Percentiles rank a stretch among this genome's conserved stretches.
These are phyloP conservation scores for Amauroascus verrucosus DNA, from an alignment of 2,329 filamentous ascomycete genomes.

Conservation along the genomic window DNA sequence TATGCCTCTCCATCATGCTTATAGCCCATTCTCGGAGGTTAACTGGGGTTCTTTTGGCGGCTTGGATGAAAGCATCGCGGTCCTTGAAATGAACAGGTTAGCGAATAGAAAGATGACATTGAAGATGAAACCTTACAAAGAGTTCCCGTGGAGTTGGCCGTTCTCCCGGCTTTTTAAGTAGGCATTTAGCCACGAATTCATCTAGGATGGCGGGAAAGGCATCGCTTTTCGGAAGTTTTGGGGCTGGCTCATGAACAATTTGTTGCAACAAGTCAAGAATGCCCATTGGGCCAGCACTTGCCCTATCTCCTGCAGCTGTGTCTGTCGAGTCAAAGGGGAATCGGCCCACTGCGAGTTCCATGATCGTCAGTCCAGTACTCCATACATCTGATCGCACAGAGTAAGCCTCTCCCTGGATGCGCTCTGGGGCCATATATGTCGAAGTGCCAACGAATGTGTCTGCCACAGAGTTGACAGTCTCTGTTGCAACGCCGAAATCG, in stretches of 20 bases:
- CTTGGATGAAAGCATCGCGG: constrained; percentile 86
- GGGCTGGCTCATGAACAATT: constrained; percentile 92
- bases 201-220: constrained; percentile 92
- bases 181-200: constrained; percentile 92
- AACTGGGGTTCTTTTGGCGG: constrained; percentile 91
- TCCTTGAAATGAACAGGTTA: constrained; percentile 46
- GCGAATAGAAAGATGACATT: not conserved
- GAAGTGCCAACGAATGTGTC: constrained; percentile 98
- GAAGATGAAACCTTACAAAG: constrained; percentile 51
- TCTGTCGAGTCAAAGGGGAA: constrained; percentile 86
- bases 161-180: constrained; percentile 79
- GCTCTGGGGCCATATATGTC: constrained; percentile 97
- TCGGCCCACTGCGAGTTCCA: constrained; percentile 95
- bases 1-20: constrained; percentile 85
- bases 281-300: constrained; percentile 66
- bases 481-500: constrained; percentile 97
- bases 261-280: constrained; percentile 94
- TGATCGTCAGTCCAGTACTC: constrained; percentile 90
- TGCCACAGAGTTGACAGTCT: constrained; percentile 93
- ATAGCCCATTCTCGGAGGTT: constrained; percentile 90
- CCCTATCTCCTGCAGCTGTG: constrained; percentile 59
- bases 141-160: constrained; percentile 88
- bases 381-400: constrained; percentile 98
- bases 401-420: constrained; percentile 93
- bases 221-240: constrained; percentile 88